Conservation (phyloP, 108 stramenopile genomes). For the Cyclotella distinguenda region DNA sequence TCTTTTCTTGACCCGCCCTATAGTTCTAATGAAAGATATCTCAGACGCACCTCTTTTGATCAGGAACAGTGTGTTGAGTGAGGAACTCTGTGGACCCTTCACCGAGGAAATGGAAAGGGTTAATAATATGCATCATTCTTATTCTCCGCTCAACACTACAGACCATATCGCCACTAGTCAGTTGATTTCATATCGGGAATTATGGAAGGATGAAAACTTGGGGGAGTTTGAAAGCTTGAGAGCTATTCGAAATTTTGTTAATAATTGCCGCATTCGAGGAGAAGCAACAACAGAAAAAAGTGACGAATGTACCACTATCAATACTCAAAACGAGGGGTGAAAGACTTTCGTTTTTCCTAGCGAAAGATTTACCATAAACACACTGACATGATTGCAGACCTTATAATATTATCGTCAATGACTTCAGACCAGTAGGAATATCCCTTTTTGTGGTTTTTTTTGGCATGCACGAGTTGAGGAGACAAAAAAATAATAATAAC, state of each 20-base stretch:
- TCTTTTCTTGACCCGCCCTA: constrained; percentile 12
- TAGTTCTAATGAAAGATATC: constrained; percentile 15
- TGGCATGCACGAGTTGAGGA: no score
- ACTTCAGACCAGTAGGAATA: no score
- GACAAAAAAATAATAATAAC: no score
- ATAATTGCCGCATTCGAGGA: constrained; percentile 19
- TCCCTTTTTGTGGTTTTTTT: no score
- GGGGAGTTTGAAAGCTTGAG: constrained; percentile 34
- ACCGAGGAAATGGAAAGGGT: constrained; percentile 14
- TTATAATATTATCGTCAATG: no score
- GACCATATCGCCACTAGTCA: not conserved
- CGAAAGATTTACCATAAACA: no score
- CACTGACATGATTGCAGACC: no score
- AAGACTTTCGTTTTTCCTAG: no score
- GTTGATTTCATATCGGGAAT: constrained; percentile 12
- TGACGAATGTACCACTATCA: no score
- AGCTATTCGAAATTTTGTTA: constrained; percentile 37
- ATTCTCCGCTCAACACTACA: not conserved
- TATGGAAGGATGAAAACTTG: constrained; percentile 44
- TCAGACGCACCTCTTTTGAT: constrained; percentile 19
- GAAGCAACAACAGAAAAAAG: no score
- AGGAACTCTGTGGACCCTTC: constrained; percentile 35
- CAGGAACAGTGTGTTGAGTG: constrained; percentile 26
- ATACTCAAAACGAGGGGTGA: no score
- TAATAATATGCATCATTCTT: constrained; percentile 8